Conservation (phyloP, 345 rosid genomes). For the Eucalyptus shirleyi region DNA sequence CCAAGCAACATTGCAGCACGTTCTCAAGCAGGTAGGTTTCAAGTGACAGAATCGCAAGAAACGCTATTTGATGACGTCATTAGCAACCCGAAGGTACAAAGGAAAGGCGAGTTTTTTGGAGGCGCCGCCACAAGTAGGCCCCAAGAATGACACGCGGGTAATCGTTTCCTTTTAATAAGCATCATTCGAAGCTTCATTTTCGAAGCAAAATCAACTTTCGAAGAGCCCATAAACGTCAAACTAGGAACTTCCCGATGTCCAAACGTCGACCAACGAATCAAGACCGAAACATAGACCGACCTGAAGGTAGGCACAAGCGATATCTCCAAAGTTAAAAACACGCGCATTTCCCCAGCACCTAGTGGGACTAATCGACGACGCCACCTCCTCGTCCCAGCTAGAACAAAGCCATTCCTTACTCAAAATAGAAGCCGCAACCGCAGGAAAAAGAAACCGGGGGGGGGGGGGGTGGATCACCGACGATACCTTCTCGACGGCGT, state of each 20-base stretch:
- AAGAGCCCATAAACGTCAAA: too few relatives aligned
- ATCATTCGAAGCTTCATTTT: not conserved
- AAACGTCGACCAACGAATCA: too few relatives aligned
- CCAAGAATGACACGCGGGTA: not conserved
- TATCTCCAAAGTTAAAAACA: not conserved
- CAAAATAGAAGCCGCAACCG: not conserved
- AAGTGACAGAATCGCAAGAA: not conserved
- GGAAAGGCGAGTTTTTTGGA: not conserved
- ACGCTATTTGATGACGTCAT: not conserved
- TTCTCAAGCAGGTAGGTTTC: not conserved
- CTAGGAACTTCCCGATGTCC: too few relatives aligned
- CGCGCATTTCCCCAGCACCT: not conserved
- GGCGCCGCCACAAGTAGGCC: not conserved
- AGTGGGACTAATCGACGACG: not conserved
- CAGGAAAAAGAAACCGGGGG: not conserved
- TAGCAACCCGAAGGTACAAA: not conserved
- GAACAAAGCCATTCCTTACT: not conserved
- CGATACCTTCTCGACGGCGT: slow-evolving; percentile 86
- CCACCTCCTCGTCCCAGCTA: not conserved
- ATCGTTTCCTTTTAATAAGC: not conserved
- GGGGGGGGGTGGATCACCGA: not conserved
- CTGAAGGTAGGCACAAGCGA: too few relatives aligned
- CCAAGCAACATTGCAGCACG: not conserved
- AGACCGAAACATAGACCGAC: too few relatives aligned
- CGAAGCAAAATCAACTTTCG: not conserved